Percentiles rank a stretch among this genome's conserved stretches.
phyloP scores from a whole-genome alignment of 306 rosid genomes.

The Casuarina glauca region DNA sequence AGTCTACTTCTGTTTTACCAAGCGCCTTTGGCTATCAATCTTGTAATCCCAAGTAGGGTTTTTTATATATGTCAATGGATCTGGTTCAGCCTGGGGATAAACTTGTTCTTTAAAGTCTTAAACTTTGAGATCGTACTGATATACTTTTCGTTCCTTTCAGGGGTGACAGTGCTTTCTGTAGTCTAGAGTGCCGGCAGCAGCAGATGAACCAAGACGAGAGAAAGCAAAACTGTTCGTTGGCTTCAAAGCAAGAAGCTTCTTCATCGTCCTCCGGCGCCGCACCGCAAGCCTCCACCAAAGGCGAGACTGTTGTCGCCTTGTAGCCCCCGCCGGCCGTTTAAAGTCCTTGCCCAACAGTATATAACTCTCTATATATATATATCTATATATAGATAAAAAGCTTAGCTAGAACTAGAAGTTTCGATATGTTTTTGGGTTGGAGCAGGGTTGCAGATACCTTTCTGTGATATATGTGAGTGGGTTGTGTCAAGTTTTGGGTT shows the following conservation, averaged over 20 bases:
- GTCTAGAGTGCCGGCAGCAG: slow-evolving; percentile 82
- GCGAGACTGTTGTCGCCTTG: slow-evolving; percentile 58
- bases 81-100: too few relatives aligned
- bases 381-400: not conserved
- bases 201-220: slow-evolving; percentile 86
- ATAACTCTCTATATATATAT: not conserved
- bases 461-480: too few relatives aligned
- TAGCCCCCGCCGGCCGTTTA: slow-evolving; percentile 10
- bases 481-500: not conserved
- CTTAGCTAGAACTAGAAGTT: not conserved
- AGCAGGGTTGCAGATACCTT: not conserved
- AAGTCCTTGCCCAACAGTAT: not conserved
- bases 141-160: slow-evolving; percentile 29
- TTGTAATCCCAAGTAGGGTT: too few relatives aligned
- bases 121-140: not conserved
- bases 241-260: slow-evolving; percentile 47
- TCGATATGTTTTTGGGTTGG: not conserved
- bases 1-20: too few relatives aligned
- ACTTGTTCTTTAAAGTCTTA: too few relatives aligned
- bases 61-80: too few relatives aligned
- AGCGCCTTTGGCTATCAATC: too few relatives aligned
- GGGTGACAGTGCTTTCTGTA: slow-evolving; percentile 86
- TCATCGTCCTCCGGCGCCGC: slow-evolving; percentile 27
- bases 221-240: slow-evolving; percentile 55
- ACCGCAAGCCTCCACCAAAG: slow-evolving; percentile 45